Evolutionary conservation across 2,329 filamentous ascomycete genomes (phyloP).

Genomic region (Chrysosphaeria jannelii): DNA sequence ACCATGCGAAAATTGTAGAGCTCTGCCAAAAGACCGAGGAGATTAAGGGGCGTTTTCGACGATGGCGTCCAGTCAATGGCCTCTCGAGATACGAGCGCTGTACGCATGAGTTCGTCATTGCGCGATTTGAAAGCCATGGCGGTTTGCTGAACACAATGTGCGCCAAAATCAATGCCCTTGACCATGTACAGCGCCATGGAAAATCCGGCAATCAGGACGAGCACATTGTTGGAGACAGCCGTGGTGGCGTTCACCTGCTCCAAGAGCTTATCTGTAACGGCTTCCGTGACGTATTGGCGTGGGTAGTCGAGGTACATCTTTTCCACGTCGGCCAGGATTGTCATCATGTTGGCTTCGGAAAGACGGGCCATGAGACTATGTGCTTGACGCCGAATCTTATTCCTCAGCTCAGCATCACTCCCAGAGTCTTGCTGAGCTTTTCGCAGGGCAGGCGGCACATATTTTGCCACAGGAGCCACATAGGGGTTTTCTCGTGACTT

Average conservation of each 20-base stretch:
- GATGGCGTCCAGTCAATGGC: conserved; percentile 2
- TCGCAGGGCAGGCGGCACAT: conserved; percentile 64
- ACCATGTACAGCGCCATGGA: conserved; percentile 66
- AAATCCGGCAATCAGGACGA: conserved; percentile 75
- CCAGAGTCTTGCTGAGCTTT: conserved; percentile 11
- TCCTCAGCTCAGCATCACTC: conserved; percentile 31
- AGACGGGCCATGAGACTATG: conserved; percentile 81
- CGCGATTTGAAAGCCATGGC: conserved; percentile 30
- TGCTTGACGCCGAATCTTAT: conserved; percentile 44
- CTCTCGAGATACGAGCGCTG: conserved; percentile 5
- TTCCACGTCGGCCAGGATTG: conserved; percentile 58
- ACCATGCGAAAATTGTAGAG: conserved; percentile 83
- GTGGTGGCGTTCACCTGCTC: conserved; percentile 55
- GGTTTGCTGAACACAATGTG: conserved; percentile 40
- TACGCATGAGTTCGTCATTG: conserved; percentile 17
- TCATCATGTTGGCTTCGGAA: conserved; percentile 67
- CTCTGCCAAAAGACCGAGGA: conserved; percentile 57
- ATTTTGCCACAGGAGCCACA: conserved; percentile 49
- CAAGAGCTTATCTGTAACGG: conserved; percentile 47
- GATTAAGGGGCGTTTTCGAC: conserved; percentile 39
- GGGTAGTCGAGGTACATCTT: conserved; percentile 58
- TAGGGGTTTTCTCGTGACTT: conserved; percentile 51
- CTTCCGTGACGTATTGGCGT: conserved; percentile 64
- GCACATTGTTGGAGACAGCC: conserved; percentile 56
- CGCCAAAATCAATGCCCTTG: conserved; percentile 67